Evolutionary conservation across 139 green algal species (phyloP).

Genomic region (Chlorella sp.): DNA sequence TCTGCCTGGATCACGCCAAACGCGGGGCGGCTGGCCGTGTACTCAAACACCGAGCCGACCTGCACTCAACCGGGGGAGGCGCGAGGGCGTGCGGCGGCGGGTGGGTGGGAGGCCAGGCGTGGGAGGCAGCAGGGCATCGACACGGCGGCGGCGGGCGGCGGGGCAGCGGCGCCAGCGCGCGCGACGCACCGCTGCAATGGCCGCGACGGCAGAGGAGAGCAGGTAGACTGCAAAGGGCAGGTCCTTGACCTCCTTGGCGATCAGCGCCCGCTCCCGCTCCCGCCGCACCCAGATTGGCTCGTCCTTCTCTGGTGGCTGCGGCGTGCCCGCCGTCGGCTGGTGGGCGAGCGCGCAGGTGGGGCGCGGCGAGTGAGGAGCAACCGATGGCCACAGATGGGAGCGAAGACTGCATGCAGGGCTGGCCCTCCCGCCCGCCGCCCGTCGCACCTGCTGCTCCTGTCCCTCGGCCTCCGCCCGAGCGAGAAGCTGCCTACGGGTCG

Average conservation of each 20-base stretch:
- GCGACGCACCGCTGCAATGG: constrained; percentile 76
- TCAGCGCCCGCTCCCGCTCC: constrained; percentile 75
- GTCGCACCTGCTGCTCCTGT: too few species aligned
- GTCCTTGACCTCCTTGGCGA: constrained; percentile 35
- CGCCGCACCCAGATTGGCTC: constrained; percentile 76
- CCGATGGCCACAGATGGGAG: too few species aligned
- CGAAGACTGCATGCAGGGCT: too few species aligned
- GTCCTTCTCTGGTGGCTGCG: constrained; percentile 16
- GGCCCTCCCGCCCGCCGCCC: too few species aligned
- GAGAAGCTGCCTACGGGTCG: too few species aligned
- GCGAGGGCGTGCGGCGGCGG: neutral
- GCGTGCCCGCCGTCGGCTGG: too few species aligned
- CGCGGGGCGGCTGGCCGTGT: constrained; percentile 53
- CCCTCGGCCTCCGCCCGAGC: too few species aligned
- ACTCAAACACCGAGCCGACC: constrained; percentile 72
- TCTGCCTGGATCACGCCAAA: constrained; percentile 65
- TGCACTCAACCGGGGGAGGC: constrained; percentile 21
- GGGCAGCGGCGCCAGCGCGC: neutral
- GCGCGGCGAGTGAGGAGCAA: too few species aligned
- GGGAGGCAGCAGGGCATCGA: neutral
- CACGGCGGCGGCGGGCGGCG: too few species aligned
- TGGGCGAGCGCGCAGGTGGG: too few species aligned
- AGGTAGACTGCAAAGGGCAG: constrained; percentile 82
- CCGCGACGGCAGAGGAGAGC: constrained; percentile 67
- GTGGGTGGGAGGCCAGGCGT: neutral